Conservation (phyloP, 164 flowering plant species). For the Liquidambar formosana region DNA sequence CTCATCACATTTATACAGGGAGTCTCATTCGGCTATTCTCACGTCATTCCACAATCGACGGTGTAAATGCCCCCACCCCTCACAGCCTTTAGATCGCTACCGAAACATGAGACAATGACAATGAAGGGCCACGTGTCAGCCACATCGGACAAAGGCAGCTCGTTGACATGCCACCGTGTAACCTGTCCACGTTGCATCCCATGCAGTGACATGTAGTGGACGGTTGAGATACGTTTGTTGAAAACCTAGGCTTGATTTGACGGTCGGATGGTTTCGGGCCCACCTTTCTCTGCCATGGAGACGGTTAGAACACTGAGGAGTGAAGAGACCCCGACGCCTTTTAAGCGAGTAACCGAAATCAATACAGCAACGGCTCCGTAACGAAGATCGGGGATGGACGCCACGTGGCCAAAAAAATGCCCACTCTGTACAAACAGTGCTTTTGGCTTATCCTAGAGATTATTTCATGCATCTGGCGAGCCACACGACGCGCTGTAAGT, state of each 20-base stretch:
- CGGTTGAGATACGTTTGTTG: background rate
- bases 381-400: background rate
- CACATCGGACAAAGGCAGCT: constrained; percentile 22
- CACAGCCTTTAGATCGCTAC: constrained; percentile 19
- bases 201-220: background rate
- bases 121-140: constrained; percentile 19
- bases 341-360: no score
- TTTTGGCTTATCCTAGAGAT: no score
- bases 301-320: constrained; percentile 3
- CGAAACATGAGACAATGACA: constrained; percentile 6
- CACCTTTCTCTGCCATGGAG: background rate
- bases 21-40: constrained; percentile 4
- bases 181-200: background rate
- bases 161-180: constrained; percentile 7
- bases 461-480: no score
- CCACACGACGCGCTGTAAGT: no score
- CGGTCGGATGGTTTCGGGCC: constrained; percentile 12
- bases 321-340: background rate
- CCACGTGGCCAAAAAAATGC: constrained; percentile 22
- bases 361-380: no score
- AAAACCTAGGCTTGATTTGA: background rate
- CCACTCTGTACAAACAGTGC: no score
- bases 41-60: constrained; percentile 30
- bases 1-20: constrained; percentile 9
- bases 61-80: background rate